A percentile compares a stretch with the other conserved stretches of the same genome.
Conservation (phyloP, 805 yeast species). For the Barnettozyma botsteinii region DNA sequence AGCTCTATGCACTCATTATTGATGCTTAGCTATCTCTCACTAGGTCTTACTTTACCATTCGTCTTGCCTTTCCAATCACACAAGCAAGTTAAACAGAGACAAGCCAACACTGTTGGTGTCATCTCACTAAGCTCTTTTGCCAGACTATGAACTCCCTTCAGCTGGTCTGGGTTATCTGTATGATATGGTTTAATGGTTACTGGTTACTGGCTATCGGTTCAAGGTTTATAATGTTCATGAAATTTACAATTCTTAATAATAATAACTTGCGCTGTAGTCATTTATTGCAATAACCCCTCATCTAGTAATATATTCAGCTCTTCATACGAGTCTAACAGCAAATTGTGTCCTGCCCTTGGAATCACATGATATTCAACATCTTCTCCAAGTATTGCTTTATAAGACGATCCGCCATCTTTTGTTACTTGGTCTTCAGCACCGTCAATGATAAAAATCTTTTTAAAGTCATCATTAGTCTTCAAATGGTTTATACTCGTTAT, state of each 20-base stretch:
- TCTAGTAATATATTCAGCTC: conserved; percentile 13
- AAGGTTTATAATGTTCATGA: no score
- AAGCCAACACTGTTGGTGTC: conserved; percentile 14
- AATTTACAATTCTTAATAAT: no score
- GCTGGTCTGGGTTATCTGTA: background rate
- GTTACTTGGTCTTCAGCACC: conserved; percentile 21
- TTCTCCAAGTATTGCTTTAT: conserved; percentile 18
- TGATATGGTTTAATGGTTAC: background rate
- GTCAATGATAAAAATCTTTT: conserved; percentile 18
- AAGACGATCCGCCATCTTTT: conserved; percentile 18
- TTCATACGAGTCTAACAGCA: conserved; percentile 16
- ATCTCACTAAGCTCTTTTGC: conserved; percentile 16
- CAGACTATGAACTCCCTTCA: conserved; percentile 4
- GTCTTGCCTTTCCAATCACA: conserved; percentile 18
- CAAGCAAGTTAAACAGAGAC: conserved; percentile 6
- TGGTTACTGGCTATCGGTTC: background rate
- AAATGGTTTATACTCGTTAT: conserved; percentile 9
- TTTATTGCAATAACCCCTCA: no score
- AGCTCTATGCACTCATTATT: conserved; percentile 16
- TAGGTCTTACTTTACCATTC: conserved; percentile 22
- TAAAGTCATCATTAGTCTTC: background rate
- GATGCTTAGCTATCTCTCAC: conserved; percentile 21
- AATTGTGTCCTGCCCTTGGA: conserved; percentile 20
- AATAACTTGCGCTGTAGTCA: no score
- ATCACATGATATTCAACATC: conserved; percentile 14